phyloP scores from a whole-genome alignment of 1,284 basidiomycete genomes.

The Cronartium ribicola region DNA sequence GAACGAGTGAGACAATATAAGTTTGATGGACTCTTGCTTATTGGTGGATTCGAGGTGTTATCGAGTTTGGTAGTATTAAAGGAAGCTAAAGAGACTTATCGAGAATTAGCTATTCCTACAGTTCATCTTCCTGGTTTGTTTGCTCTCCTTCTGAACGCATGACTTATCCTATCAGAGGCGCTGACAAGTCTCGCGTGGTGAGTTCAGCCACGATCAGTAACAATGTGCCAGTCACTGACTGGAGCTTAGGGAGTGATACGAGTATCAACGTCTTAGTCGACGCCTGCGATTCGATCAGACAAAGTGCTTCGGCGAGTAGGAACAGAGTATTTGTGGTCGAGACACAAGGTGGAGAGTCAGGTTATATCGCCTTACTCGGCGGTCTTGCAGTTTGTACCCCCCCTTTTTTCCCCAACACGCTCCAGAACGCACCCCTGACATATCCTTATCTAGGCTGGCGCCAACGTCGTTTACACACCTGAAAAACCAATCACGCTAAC shows the following conservation, averaged over 20 bases:
- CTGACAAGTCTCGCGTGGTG: neutral
- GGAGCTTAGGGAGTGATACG: constrained; percentile 89
- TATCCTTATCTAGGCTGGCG: constrained; percentile 68
- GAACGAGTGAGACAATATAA: constrained; percentile 81
- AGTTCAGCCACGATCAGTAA: constrained; percentile 81
- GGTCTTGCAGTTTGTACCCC: constrained; percentile 72
- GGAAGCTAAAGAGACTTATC: constrained; percentile 73
- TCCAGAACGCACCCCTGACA: constrained; percentile 32
- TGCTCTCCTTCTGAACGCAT: neutral
- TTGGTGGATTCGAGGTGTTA: constrained; percentile 96
- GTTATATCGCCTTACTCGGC: constrained; percentile 91
- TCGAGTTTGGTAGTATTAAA: constrained; percentile 72
- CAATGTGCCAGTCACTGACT: constrained; percentile 95
- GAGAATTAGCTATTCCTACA: constrained; percentile 88
- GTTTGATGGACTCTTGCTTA: constrained; percentile 77
- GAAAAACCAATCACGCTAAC: constrained; percentile 82
- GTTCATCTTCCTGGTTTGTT: constrained; percentile 66
- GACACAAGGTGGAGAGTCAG: constrained; percentile 93
- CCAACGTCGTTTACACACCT: constrained; percentile 87
- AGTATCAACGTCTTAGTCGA: constrained; percentile 94
- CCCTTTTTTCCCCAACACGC: neutral
- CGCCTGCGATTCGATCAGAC: constrained; percentile 96
- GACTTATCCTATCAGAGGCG: neutral
- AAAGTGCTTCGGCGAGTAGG: constrained; percentile 88
- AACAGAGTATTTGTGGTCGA: constrained; percentile 97